Conservation (phyloP, 2,329 filamentous ascomycete species). For the Paramyrothecium roridum region DNA sequence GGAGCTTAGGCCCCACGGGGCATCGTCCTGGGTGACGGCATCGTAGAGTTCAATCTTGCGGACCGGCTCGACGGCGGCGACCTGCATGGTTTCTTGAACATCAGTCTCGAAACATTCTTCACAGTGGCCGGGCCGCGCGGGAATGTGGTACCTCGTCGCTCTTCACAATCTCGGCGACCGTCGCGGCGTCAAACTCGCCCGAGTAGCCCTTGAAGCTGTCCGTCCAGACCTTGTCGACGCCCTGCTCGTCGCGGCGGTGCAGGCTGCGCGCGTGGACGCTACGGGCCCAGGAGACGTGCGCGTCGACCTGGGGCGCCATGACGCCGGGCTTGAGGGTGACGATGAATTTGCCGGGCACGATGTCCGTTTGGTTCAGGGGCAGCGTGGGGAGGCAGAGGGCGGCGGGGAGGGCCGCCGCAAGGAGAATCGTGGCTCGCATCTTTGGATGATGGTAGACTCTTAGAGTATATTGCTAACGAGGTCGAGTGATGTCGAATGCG, state of each 20-base stretch:
- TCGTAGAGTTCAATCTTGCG: slow-evolving; percentile 22
- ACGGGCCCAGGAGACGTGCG: slow-evolving; percentile 28
- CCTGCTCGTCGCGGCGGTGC: slow-evolving; percentile 27
- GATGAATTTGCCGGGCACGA: slow-evolving; percentile 39
- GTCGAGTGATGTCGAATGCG: too few relatives aligned
- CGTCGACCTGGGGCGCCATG: slow-evolving; percentile 23
- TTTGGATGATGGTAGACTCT: background rate
- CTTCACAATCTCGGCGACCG: slow-evolving; percentile 34
- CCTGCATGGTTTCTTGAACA: slow-evolving; percentile 16
- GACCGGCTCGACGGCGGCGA: slow-evolving; percentile 28
- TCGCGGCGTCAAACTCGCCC: slow-evolving; percentile 37
- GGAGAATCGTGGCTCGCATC: slow-evolving; percentile 13
- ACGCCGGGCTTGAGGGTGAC: slow-evolving; percentile 39
- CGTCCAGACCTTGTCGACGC: slow-evolving; percentile 27
- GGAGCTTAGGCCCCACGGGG: slow-evolving; percentile 42
- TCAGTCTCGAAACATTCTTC: background rate
- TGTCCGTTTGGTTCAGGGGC: slow-evolving; percentile 6
- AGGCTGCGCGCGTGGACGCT: slow-evolving; percentile 27
- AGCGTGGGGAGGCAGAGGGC: slow-evolving; percentile 2
- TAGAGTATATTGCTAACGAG: too few relatives aligned
- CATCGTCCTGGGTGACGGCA: slow-evolving; percentile 26
- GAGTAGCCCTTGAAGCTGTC: slow-evolving; percentile 36
- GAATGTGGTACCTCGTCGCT: slow-evolving; percentile 30
- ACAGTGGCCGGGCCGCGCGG: background rate
- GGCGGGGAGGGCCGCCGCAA: slow-evolving; percentile 13